phyloP scores from a whole-genome alignment of 2,329 filamentous ascomycete genomes.

The Apiospora hydei region DNA sequence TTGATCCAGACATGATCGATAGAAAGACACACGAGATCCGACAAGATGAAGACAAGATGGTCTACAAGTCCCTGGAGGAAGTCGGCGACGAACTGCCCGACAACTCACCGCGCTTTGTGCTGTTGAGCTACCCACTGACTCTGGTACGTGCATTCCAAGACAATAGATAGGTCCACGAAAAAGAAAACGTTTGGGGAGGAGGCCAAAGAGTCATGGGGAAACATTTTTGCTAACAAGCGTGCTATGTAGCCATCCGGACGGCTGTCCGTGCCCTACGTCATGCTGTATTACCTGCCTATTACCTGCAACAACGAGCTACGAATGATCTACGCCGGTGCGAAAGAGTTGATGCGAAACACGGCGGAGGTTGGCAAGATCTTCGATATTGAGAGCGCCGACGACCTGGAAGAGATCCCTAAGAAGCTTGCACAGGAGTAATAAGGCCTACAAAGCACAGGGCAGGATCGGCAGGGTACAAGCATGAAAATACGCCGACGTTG shows the following conservation, averaged over 20 bases:
- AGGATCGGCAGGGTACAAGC: not conserved
- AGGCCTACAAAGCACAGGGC: not conserved
- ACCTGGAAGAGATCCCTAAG: slow-evolving; percentile 81
- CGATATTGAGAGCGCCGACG: slow-evolving; percentile 82
- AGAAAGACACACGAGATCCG: slow-evolving; percentile 89
- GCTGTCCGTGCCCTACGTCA: slow-evolving; percentile 87
- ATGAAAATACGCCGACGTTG: not conserved
- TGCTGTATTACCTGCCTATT: slow-evolving; percentile 92
- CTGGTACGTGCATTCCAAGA: slow-evolving; percentile 63
- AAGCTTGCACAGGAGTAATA: slow-evolving; percentile 55
- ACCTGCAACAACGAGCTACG: slow-evolving; percentile 87
- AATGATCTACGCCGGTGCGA: slow-evolving; percentile 96
- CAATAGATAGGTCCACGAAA: not conserved
- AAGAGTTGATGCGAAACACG: slow-evolving; percentile 93
- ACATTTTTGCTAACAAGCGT: slow-evolving; percentile 26
- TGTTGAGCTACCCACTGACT: slow-evolving; percentile 90
- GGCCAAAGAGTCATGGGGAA: not conserved
- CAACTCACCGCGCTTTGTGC: slow-evolving; percentile 86
- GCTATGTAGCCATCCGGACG: slow-evolving; percentile 75
- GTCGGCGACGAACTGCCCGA: slow-evolving; percentile 91
- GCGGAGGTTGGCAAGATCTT: slow-evolving; percentile 89
- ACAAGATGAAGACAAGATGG: slow-evolving; percentile 75
- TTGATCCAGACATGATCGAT: slow-evolving; percentile 81
- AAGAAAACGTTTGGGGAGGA: not conserved
- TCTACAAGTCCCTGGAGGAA: slow-evolving; percentile 83